Conservation (phyloP, 495 filamentous ascomycete genomes). For the Penicillium ucsense region DNA sequence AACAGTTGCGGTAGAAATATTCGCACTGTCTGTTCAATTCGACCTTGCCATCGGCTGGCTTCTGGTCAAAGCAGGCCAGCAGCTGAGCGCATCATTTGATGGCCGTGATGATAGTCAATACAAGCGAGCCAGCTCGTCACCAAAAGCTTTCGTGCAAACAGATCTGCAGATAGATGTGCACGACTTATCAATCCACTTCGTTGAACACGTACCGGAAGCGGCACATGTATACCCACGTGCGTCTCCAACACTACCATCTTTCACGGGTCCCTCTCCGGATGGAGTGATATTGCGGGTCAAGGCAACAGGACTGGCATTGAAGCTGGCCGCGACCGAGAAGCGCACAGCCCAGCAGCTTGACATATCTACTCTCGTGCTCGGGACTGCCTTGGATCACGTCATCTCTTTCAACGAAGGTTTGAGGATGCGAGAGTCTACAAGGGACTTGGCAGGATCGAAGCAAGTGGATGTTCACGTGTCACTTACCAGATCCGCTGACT, state of each 20-base stretch:
- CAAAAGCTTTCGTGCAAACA: conserved; percentile 8
- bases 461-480: conserved; percentile 59
- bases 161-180: conserved; percentile 43
- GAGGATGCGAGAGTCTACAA: conserved; percentile 62
- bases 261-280: conserved; percentile 13
- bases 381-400: conserved; percentile 62
- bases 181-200: conserved; percentile 50
- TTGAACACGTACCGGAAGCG: conserved; percentile 44
- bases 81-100: conserved; percentile 36
- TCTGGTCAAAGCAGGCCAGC: conserved; percentile 49
- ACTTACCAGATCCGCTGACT: conserved; percentile 39
- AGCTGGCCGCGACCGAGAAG: conserved; percentile 12
- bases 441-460: conserved; percentile 46
- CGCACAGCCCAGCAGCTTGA: conserved; percentile 19
- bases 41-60: conserved; percentile 64
- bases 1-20: conserved; percentile 47
- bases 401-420: conserved; percentile 60
- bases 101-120: not conserved
- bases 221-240: conserved; percentile 24
- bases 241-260: conserved; percentile 11
- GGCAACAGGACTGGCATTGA: conserved; percentile 18
- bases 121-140: conserved; percentile 8
- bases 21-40: conserved; percentile 46
- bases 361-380: conserved; percentile 61
- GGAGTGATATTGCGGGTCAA: conserved; percentile 27